These are phyloP conservation scores for Colletotrichum orchidophilum DNA, from an alignment of 2,329 filamentous ascomycete species.

Conservation along the genomic window DNA sequence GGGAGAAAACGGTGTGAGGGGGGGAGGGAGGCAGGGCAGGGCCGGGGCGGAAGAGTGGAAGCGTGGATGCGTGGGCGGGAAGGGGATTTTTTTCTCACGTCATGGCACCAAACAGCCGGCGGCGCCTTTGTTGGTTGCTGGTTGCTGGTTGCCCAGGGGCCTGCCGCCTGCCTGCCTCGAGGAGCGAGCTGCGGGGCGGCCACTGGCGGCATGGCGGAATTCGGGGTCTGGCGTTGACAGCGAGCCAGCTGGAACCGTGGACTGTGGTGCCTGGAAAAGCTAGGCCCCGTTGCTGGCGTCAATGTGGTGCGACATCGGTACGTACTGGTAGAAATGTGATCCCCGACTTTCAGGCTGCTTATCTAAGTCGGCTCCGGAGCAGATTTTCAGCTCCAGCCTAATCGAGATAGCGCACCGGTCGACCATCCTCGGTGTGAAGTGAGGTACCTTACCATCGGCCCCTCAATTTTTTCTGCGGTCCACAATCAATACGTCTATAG, in stretches of 20 bases:
- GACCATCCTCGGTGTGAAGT: background rate
- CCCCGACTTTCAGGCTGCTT: background rate
- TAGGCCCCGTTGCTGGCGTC: conserved; percentile 3
- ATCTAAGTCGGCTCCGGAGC: background rate
- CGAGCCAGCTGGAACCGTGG: background rate
- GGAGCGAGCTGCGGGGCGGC: conserved; percentile 22
- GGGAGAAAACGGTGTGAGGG: conserved; percentile 5
- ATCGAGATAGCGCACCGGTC: background rate
- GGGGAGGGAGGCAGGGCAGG: background rate
- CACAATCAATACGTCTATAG: background rate
- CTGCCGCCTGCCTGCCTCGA: conserved; percentile 18
- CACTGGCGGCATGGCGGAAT: conserved; percentile 18
- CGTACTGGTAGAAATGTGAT: background rate
- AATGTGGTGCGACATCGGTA: conserved; percentile 16
- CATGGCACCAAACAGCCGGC: conserved; percentile 15
- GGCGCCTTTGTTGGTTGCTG: conserved; percentile 28
- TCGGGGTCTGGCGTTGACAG: conserved; percentile 22
- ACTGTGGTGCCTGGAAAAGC: background rate
- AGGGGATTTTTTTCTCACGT: conserved; percentile 32
- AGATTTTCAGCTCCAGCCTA: conserved; percentile 13
- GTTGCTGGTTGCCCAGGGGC: conserved; percentile 23
- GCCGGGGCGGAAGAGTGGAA: background rate
- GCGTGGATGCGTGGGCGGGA: background rate
- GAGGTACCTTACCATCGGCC: conserved; percentile 4
- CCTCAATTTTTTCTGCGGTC: background rate